Conservation (phyloP, 805 yeast species). For the Candida glaebosa region DNA sequence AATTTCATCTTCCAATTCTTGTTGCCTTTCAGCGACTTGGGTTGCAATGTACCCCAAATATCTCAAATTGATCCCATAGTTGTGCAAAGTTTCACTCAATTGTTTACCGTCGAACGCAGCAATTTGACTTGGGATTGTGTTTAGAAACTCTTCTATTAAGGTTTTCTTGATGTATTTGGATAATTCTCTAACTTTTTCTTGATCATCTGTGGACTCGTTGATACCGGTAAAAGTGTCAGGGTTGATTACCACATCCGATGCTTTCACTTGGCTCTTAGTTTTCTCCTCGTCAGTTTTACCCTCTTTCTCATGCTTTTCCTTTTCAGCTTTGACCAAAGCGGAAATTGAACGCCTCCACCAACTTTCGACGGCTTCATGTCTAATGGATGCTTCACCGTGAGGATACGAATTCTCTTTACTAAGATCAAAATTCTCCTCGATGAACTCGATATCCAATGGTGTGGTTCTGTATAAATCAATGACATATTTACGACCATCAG, state of each 20-base stretch:
- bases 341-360: conserved; percentile 80
- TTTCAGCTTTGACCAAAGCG: conserved; percentile 45
- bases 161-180: conserved; percentile 57
- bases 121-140: conserved; percentile 49
- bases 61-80: conserved; percentile 82
- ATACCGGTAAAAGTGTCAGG: conserved; percentile 69
- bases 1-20: conserved; percentile 14
- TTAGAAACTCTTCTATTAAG: conserved; percentile 62
- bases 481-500: conserved; percentile 79
- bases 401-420: conserved; percentile 55
- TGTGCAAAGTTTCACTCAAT: conserved; percentile 65
- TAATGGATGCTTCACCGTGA: conserved; percentile 70
- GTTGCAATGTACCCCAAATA: conserved; percentile 69
- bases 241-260: conserved; percentile 58
- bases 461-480: conserved; percentile 81
- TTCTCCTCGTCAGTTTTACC: conserved; percentile 35
- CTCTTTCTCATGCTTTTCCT: conserved; percentile 43
- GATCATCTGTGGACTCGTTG: conserved; percentile 46
- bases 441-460: conserved; percentile 79
- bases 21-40: conserved; percentile 20
- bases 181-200: conserved; percentile 62
- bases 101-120: conserved; percentile 84
- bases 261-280: conserved; percentile 51
- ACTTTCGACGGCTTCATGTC: conserved; percentile 85
- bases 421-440: conserved; percentile 50